These are phyloP conservation scores for Cutaneotrichosporon daszewskae DNA, from an alignment of 1,284 basidiomycete species.

Conservation along the genomic window DNA sequence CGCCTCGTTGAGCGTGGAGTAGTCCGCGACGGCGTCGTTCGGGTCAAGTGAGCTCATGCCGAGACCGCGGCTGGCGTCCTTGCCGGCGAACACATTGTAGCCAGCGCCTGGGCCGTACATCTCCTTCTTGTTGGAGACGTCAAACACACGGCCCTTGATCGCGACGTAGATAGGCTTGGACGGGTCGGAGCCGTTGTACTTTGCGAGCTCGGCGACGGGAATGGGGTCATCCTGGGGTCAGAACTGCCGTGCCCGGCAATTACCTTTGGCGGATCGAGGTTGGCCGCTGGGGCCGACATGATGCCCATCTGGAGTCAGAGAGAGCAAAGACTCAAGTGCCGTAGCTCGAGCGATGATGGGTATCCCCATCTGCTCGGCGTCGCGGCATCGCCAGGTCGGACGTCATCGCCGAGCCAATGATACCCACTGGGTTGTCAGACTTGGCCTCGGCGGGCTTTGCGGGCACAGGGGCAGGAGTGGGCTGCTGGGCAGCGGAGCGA, in stretches of 20 bases:
- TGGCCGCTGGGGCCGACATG: conserved; percentile 44
- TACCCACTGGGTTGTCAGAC: too few species aligned
- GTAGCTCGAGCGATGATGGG: too few species aligned
- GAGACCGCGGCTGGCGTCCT: conserved; percentile 77
- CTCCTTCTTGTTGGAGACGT: conserved; percentile 44
- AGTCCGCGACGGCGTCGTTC: conserved; percentile 85
- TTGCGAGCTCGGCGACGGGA: conserved; percentile 31
- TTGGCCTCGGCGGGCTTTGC: conserved; percentile 41
- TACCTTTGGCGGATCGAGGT: conserved; percentile 44
- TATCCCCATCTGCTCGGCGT: too few species aligned
- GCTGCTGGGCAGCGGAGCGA: neutral
- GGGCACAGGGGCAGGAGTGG: conserved; percentile 21
- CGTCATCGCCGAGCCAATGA: too few species aligned
- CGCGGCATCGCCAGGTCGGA: too few species aligned
- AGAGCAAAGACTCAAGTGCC: too few species aligned
- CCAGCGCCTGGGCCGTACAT: conserved; percentile 48
- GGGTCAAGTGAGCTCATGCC: conserved; percentile 73
- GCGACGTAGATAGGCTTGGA: conserved; percentile 47
- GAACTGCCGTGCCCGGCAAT: conserved; percentile 5
- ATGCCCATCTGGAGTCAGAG: conserved; percentile 13
- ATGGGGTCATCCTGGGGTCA: conserved; percentile 40
- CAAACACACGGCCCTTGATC: conserved; percentile 50
- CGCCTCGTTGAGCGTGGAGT: conserved; percentile 65
- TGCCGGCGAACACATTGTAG: conserved; percentile 62
- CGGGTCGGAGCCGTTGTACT: conserved; percentile 41